Percentiles rank a stretch among this genome's conserved stretches.
These are phyloP conservation scores for Penicillium sp. DNA, from an alignment of 2,329 filamentous ascomycete species.

Conservation along the genomic window DNA sequence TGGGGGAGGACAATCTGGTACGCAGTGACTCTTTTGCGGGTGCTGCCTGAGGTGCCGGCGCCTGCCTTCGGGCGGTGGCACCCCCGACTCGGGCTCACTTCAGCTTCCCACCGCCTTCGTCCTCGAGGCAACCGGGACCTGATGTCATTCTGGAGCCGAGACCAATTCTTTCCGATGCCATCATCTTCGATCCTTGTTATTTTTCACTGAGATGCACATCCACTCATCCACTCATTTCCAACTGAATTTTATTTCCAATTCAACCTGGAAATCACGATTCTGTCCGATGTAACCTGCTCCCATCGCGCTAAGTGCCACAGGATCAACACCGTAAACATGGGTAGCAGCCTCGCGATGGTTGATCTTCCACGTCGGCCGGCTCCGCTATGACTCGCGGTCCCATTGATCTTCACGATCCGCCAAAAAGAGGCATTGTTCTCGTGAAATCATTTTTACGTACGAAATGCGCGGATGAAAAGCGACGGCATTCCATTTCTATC, in stretches of 20 bases:
- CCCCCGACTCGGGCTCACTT: not conserved
- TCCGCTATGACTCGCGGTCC: conserved; percentile 11
- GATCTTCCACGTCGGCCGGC: conserved; percentile 16
- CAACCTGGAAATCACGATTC: not conserved
- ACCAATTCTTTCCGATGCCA: conserved; percentile 16
- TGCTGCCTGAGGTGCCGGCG: not conserved
- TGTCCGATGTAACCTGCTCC: not conserved
- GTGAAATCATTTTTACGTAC: not conserved
- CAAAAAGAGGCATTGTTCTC: not conserved
- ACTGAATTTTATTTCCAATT: not conserved
- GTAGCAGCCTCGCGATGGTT: not conserved
- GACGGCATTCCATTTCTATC: too few relatives aligned
- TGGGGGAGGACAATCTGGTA: not conserved
- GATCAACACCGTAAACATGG: not conserved
- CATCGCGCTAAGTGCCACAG: not conserved
- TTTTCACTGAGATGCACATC: not conserved
- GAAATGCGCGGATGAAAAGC: not conserved
- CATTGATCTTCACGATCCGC: not conserved
- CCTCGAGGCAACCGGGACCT: conserved; percentile 9
- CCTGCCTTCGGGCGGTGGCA: not conserved
- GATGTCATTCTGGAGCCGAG: conserved; percentile 24
- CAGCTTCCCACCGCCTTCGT: not conserved
- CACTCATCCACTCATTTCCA: not conserved
- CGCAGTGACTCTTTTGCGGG: not conserved
- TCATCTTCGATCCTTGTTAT: conserved; percentile 4